Evolutionary conservation across 257 asterid genomes (phyloP), one percentile per base, ranked within the genome.

Genomic region (Paraleonurus japonicus): DNA sequence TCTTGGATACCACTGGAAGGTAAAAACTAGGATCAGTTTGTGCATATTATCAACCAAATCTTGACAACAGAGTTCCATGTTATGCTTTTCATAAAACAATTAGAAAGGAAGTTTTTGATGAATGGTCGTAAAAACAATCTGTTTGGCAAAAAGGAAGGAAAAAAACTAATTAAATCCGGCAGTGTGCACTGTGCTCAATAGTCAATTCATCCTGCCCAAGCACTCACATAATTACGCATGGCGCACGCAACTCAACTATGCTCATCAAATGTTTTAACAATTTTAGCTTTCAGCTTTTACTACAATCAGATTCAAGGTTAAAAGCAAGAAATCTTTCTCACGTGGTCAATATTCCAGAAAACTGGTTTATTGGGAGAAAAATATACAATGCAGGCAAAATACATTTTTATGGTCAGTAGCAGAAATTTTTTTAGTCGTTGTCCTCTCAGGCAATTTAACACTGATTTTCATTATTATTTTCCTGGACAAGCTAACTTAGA

Each of bases 1-100:
- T 33, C 65, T 13, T 39, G 33, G 68, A 61, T 51, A 50, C 67
- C 70, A 80, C 74, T 48, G 22, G 69, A 33, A 51, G 9, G 58
- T 20, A 35, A 16, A 53, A 67, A 23, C 9, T 58, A 28, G 68
- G 51, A 68, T 69, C 68, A 59, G 69, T 57, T 27, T 8, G 47
- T 30, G 30, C 15, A 19, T 39, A 13, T 27, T 39, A 13, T 27
- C 20, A 53, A 37, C 27, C 13, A 17, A 28, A 6, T 23, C 68
- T 19, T 33, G 10, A 19, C 6, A 7, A 16, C 57, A 35, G 41
- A 70, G n/a, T 1, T 33, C 58, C 41, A 19, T 41, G 16, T 41
- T 43, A n/a, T 50, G 76, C 32, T 53, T 47, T 48, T 4, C 48
- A 67, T 32, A 1, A 3, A 45, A 45, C 53, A 35, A 69, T 19